These are phyloP conservation scores for Pleurotus sapidus DNA, from an alignment of 768 basidiomycete species.

Conservation along the genomic window DNA sequence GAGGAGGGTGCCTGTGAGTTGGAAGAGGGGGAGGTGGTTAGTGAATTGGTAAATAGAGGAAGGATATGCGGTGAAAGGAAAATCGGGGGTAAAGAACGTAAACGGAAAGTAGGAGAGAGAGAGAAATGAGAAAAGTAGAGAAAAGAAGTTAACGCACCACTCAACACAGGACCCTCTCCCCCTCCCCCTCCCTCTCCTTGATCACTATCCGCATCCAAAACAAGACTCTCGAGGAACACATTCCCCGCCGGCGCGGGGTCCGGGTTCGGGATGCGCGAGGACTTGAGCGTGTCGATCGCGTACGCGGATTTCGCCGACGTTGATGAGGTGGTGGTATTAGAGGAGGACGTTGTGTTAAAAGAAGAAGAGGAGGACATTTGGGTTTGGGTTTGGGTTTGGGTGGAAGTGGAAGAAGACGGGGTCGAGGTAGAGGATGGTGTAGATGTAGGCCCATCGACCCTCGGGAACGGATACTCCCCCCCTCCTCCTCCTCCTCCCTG, in stretches of 20 bases:
- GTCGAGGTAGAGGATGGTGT: slow-evolving; percentile 21
- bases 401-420: slow-evolving; percentile 12
- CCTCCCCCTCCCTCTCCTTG: not conserved
- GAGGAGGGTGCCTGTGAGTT: slow-evolving; percentile 73
- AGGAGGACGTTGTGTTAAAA: too few relatives aligned
- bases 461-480: slow-evolving; percentile 12
- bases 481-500: not conserved
- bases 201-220: slow-evolving; percentile 8
- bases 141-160: slow-evolving; percentile 6
- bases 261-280: slow-evolving; percentile 28
- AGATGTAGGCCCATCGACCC: slow-evolving; percentile 12
- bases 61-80: too few relatives aligned
- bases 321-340: too few relatives aligned
- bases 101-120: slow-evolving; percentile 18
- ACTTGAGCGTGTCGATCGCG: not conserved
- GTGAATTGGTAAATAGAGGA: too few relatives aligned
- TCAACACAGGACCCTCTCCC: too few relatives aligned
- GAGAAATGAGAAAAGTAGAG: slow-evolving; percentile 28
- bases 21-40: too few relatives aligned
- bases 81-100: too few relatives aligned
- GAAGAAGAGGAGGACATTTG: too few relatives aligned
- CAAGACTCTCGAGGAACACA: slow-evolving; percentile 24
- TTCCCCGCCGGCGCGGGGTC: slow-evolving; percentile 22
- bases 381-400: too few relatives aligned
- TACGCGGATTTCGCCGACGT: not conserved